These are phyloP conservation scores for Penicillium freii DNA, from an alignment of 2,329 filamentous ascomycete species.

Conservation along the genomic window DNA sequence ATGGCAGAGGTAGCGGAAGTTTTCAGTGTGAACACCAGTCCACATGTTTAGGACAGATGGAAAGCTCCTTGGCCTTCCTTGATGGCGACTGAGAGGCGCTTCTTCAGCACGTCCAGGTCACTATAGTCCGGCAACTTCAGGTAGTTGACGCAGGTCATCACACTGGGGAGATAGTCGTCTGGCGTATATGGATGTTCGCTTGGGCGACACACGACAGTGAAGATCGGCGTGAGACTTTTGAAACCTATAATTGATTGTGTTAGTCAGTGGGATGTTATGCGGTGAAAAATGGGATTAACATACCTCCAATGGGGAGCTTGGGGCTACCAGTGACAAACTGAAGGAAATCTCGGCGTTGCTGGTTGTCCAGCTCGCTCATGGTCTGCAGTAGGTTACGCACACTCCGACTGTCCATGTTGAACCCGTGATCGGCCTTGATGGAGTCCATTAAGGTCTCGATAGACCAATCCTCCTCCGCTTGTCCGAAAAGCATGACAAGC, in stretches of 20 bases:
- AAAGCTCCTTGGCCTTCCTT: slow-evolving; percentile 96
- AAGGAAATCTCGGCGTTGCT: slow-evolving; percentile 85
- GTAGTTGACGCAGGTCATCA: slow-evolving; percentile 99
- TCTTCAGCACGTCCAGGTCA: slow-evolving; percentile 69
- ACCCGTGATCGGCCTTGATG: slow-evolving; percentile 97
- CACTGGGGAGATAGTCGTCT: slow-evolving; percentile 97
- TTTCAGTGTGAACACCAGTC: not conserved
- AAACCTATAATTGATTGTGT: slow-evolving; percentile 62
- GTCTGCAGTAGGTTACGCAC: slow-evolving; percentile 89
- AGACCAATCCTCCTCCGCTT: slow-evolving; percentile 93
- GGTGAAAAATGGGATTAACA: slow-evolving; percentile 29
- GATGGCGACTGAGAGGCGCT: slow-evolving; percentile 80
- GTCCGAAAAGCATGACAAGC: slow-evolving; percentile 89
- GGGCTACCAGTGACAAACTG: slow-evolving; percentile 98
- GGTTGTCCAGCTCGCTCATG: slow-evolving; percentile 79
- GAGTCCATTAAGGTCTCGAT: slow-evolving; percentile 97
- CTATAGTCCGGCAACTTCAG: slow-evolving; percentile 96
- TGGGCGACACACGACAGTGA: slow-evolving; percentile 98
- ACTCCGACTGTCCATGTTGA: slow-evolving; percentile 96
- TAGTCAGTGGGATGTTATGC: not conserved
- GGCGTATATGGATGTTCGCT: slow-evolving; percentile 89
- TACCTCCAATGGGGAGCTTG: slow-evolving; percentile 96
- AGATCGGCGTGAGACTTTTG: slow-evolving; percentile 95
- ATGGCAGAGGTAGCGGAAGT: not conserved
- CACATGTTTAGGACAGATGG: slow-evolving; percentile 70